Conservation (phyloP, 495 filamentous ascomycete species). For the Paragyromitra xinjiangensis region DNA sequence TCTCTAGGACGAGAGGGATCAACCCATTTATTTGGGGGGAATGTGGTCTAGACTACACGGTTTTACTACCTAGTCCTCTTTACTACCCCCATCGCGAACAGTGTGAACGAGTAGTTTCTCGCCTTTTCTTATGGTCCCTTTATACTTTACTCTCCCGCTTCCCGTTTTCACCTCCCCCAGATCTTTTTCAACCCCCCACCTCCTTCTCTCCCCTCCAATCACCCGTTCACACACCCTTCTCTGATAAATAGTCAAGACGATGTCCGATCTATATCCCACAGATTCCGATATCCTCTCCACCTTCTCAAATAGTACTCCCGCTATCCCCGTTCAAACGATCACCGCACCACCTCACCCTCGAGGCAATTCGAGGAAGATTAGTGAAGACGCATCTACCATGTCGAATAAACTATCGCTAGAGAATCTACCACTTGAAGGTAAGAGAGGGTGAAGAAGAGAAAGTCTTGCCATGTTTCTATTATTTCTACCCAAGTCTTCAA, state of each 20-base stretch:
- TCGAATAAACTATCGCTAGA: slow-evolving; percentile 46
- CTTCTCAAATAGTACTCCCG: slow-evolving; percentile 6
- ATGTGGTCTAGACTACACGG: slow-evolving; percentile 5
- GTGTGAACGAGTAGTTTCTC: neutral
- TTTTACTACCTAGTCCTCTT: slow-evolving; percentile 1
- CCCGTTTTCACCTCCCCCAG: neutral
- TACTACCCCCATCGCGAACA: slow-evolving; percentile 5
- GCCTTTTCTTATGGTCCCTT: neutral
- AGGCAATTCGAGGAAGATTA: slow-evolving; percentile 23
- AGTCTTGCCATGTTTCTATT: neutral
- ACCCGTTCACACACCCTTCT: neutral
- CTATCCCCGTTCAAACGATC: neutral
- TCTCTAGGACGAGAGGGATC: neutral
- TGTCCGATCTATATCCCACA: slow-evolving; percentile 13
- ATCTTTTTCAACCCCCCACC: neutral
- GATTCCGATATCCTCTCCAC: slow-evolving; percentile 10
- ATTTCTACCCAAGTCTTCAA: neutral
- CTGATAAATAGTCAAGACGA: slow-evolving; percentile 31
- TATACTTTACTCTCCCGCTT: slow-evolving; percentile 6
- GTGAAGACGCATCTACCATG: slow-evolving; percentile 26
- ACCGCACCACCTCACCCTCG: neutral
- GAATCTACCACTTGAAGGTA: slow-evolving; percentile 53
- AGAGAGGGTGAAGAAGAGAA: slow-evolving; percentile 14
- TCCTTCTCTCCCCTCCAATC: neutral
- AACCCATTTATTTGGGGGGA: neutral